Percentiles rank a stretch among this genome's conserved stretches.
Evolutionary conservation across 305 asterid genomes (phyloP).

Genomic region (Solanum chacoense): DNA sequence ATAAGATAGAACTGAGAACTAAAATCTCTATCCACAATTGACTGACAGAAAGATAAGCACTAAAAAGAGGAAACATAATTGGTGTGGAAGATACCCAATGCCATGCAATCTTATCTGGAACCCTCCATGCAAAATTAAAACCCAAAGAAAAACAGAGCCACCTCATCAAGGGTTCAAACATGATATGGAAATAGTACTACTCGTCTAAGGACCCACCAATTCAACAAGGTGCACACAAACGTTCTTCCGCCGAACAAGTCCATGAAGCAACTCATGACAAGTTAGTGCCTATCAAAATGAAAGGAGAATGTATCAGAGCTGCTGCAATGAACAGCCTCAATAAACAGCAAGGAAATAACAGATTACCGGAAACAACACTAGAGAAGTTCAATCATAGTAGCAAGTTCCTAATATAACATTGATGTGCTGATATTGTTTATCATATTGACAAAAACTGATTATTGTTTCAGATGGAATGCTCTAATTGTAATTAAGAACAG

Average conservation of each 20-base stretch:
- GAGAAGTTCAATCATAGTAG: not conserved
- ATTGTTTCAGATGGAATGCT: not conserved
- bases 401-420: not conserved
- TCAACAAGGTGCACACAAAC: slow-evolving; percentile 58
- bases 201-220: slow-evolving; percentile 41
- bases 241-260: slow-evolving; percentile 72
- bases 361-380: not conserved
- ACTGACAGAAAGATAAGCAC: not conserved
- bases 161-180: not conserved
- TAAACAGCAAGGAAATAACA: not conserved
- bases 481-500: not conserved
- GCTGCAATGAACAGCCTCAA: not conserved
- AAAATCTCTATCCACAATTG: not conserved
- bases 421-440: not conserved
- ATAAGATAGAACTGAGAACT: not conserved
- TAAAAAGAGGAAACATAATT: not conserved
- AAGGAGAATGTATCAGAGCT: not conserved
- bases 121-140: not conserved
- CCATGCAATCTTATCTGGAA: not conserved
- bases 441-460: not conserved
- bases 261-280: slow-evolving; percentile 84
- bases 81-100: not conserved
- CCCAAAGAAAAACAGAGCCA: not conserved
- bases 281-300: slow-evolving; percentile 49
- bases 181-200: slow-evolving; percentile 13